Evolutionary conservation across 257 asterid species (phyloP).

Genomic region (Parsonsia alboflavescens): DNA sequence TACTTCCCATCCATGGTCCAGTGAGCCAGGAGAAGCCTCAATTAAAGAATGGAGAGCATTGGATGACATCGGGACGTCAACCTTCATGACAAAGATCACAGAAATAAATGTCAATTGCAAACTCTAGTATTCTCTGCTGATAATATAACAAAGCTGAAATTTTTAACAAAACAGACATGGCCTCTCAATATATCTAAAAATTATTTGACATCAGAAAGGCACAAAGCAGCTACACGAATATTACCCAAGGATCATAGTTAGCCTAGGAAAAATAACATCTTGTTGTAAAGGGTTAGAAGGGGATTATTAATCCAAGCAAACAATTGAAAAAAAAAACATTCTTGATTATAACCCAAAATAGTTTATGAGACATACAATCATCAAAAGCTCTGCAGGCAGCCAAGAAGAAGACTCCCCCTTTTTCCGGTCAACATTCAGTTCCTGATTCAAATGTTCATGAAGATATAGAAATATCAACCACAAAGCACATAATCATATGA

Average conservation of each 20-base stretch:
- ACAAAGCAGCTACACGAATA: neutral
- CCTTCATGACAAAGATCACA: constrained; percentile 46
- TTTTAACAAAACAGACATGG: neutral
- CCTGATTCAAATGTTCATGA: constrained; percentile 46
- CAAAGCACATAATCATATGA: neutral
- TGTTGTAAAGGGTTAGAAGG: neutral
- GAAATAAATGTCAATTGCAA: constrained; percentile 12
- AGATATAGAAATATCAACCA: constrained; percentile 20
- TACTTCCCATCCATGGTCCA: constrained; percentile 89
- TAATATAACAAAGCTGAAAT: constrained; percentile 3
- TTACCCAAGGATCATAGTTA: neutral
- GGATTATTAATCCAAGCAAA: neutral
- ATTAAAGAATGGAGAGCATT: constrained; percentile 77
- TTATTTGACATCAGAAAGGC: neutral
- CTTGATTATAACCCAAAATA: neutral
- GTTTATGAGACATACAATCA: constrained; percentile 41
- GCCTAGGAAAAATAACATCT: neutral
- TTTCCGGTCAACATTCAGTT: constrained; percentile 28
- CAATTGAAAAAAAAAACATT: neutral
- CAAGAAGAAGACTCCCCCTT: constrained; percentile 44
- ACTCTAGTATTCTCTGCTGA: neutral
- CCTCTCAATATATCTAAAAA: neutral
- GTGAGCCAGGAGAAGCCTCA: constrained; percentile 80
- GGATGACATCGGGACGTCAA: constrained; percentile 68
- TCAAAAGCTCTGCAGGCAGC: constrained; percentile 68